Conservation (phyloP, 148 eudicot species). For the Heliosperma pusillum region DNA sequence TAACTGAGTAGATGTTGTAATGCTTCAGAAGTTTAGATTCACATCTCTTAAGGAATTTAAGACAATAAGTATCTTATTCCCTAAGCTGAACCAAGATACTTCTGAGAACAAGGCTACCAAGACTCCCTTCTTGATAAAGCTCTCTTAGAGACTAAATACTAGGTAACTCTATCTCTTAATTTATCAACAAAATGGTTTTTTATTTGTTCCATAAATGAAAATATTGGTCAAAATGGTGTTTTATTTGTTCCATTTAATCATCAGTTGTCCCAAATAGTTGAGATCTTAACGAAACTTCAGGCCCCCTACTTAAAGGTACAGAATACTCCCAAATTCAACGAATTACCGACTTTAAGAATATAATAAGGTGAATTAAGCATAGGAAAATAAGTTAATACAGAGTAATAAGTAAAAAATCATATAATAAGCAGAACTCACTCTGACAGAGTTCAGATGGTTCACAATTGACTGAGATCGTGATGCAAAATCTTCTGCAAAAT, state of each 20-base stretch:
- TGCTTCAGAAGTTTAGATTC: constrained; percentile 1
- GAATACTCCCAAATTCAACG: neutral
- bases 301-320: neutral
- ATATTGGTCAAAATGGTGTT: neutral
- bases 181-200: neutral
- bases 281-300: neutral
- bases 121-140: neutral
- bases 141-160: neutral
- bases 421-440: constrained; percentile 43
- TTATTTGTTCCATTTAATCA: neutral
- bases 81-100: constrained; percentile 8
- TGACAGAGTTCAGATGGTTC: constrained; percentile 47
- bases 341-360: neutral
- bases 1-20: neutral
- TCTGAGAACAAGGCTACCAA: neutral
- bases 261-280: neutral
- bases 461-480: constrained; percentile 52
- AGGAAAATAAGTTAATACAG: neutral
- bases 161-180: neutral
- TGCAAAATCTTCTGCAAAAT: constrained; percentile 74
- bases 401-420: neutral
- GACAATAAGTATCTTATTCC: neutral
- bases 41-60: neutral
- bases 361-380: neutral
- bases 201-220: neutral